Percentiles rank a stretch among this genome's conserved stretches.
phyloP scores from a whole-genome alignment of 768 basidiomycete genomes.

The Macrolepiota albuminosa region DNA sequence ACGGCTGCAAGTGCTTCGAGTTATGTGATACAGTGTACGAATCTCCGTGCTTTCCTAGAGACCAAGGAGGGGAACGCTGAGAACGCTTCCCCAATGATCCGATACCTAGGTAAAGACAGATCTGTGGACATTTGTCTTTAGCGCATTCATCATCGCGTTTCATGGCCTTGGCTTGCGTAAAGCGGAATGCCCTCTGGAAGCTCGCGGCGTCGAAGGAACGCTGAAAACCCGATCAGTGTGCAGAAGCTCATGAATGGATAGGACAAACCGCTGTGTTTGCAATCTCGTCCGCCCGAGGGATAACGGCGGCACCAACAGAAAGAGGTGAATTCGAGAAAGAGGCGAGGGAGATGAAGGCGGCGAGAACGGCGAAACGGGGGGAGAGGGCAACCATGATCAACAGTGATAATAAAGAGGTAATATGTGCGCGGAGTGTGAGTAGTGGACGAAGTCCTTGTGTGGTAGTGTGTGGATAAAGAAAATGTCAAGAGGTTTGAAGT shows the following conservation, averaged over 20 bases:
- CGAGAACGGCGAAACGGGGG: slow-evolving; percentile 40
- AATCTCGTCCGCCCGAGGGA: slow-evolving; percentile 17
- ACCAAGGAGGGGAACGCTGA: not conserved
- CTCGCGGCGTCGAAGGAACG: not conserved
- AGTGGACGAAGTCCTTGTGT: slow-evolving; percentile 21
- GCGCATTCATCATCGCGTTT: slow-evolving; percentile 2
- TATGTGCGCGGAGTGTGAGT: slow-evolving; percentile 7
- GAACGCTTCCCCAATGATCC: not conserved
- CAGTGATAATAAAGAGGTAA: slow-evolving; percentile 3
- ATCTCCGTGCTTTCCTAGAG: slow-evolving; percentile 12
- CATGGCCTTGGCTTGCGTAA: slow-evolving; percentile 2
- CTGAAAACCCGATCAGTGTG: not conserved
- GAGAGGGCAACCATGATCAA: slow-evolving; percentile 46
- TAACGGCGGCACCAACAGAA: slow-evolving; percentile 34
- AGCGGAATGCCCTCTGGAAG: not conserved
- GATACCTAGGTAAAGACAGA: not conserved
- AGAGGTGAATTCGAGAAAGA: slow-evolving; percentile 33
- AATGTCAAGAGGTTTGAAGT: slow-evolving; percentile 10
- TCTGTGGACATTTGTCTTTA: not conserved
- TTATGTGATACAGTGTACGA: slow-evolving; percentile 21
- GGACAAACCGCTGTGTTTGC: slow-evolving; percentile 8
- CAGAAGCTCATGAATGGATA: not conserved
- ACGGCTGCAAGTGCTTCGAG: not conserved
- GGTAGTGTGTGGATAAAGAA: slow-evolving; percentile 18
- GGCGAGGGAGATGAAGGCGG: slow-evolving; percentile 41